Base-by-base conservation (phyloP, 306 rosid genomes). In the Carpinus viminea region DNA sequence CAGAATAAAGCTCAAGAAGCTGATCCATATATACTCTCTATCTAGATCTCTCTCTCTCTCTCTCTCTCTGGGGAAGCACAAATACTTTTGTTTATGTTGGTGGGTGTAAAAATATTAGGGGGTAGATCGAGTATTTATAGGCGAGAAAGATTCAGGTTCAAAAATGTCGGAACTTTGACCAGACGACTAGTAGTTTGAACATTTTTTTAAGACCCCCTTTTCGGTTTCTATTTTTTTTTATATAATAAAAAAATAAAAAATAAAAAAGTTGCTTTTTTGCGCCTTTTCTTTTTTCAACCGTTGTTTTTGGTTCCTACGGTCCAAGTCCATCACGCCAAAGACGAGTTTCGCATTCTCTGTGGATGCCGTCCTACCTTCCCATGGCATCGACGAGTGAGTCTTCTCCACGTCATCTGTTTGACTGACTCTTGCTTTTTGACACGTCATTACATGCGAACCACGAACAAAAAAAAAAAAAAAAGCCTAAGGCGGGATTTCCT, bases 71-170 rank as follows among this genome's bases (percentile, higher is more conserved):
- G 7, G 47, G 4, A 66, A 68, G 28, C 51, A 62, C 43, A 2
- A 34, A 28, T 61, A 47, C 54, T 12, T 2, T 51, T 34, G 4
- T 66, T 8, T 60, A 73, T 60, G 57, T 57, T 82, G 66, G 83
- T 50, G 72, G 28, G 38, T 65, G 46, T 72, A 72, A 15, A 59
- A 64, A 45, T 1, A 74, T 21, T 68, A 38, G 61, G 3, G 6
- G 24, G 43, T 54, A 13, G 34, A 31, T 31, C 34, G 53, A 75
- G 81, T 87, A 87, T 89, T 87, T 87, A 89, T 89, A 85, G 85
- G 45, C 68, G 6, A 55, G 73, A 69, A 57, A 15, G 6, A 17
- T 8, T 36, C 17, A 61, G 43, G 38, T 69, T 15, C 68, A 77
- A 84, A 31, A 78, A 65, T 79, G 79, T 69, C 81, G 72, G 83